Evolutionary conservation across 441 rosid species (phyloP).

Genomic region (Corymbia calophylla): DNA sequence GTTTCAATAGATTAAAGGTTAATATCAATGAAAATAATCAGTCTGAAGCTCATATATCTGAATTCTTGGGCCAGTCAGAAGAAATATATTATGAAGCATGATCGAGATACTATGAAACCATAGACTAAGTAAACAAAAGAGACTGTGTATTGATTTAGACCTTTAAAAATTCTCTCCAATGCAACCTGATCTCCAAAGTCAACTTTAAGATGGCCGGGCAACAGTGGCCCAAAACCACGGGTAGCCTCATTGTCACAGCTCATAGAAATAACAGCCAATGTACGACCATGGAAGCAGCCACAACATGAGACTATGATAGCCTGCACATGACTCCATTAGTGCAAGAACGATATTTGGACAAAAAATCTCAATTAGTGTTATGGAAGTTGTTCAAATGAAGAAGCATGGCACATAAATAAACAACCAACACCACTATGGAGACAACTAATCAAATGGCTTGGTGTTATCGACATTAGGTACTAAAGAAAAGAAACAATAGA

Average conservation of each 20-base stretch:
- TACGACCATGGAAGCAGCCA: conserved; percentile 98
- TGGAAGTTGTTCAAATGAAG: background rate
- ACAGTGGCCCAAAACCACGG: conserved; percentile 85
- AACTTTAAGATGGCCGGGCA: conserved; percentile 88
- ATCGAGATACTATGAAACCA: background rate
- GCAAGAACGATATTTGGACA: background rate
- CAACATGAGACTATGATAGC: conserved; percentile 90
- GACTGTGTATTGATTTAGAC: conserved; percentile 11
- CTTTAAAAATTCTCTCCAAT: conserved; percentile 71
- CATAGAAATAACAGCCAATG: conserved; percentile 91
- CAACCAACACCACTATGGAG: background rate
- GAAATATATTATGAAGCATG: background rate
- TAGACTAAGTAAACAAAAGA: background rate
- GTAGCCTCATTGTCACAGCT: conserved; percentile 98
- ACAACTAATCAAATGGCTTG: background rate
- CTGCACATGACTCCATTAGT: conserved; percentile 26
- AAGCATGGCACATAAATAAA: background rate
- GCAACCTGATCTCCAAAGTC: conserved; percentile 75
- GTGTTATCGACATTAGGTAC: background rate
- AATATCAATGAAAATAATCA: background rate
- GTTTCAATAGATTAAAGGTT: background rate
- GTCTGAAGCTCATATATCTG: background rate
- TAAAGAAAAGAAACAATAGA: background rate
- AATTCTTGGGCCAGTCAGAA: background rate
- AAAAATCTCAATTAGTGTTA: background rate